phyloP scores from a whole-genome alignment of 2,329 filamentous ascomycete genomes.

The Colletotrichum tofieldiae region DNA sequence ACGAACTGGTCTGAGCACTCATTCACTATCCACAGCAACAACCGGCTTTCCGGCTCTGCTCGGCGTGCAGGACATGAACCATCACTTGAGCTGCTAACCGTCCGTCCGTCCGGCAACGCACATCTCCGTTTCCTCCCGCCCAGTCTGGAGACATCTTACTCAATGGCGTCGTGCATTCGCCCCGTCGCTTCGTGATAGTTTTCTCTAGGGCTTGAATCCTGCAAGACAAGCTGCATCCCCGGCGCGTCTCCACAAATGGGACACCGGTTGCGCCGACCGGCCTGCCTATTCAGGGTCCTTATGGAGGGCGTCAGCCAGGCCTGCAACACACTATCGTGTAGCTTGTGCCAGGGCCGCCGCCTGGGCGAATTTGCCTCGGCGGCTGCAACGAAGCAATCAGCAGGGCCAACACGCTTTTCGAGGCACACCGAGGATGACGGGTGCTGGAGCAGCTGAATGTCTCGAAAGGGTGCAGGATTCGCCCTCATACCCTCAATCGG shows the following conservation, averaged over 20 bases:
- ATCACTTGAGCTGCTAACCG: background rate
- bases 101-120: background rate
- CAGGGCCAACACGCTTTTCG: slow-evolving; percentile 8
- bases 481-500: slow-evolving; percentile 7
- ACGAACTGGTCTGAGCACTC: slow-evolving; percentile 31
- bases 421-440: slow-evolving; percentile 20
- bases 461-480: slow-evolving; percentile 16
- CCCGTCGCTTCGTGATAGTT: slow-evolving; percentile 7
- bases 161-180: background rate
- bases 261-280: slow-evolving; percentile 40
- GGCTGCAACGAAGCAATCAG: slow-evolving; percentile 37
- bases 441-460: slow-evolving; percentile 32
- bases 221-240: slow-evolving; percentile 35
- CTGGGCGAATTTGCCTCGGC: slow-evolving; percentile 39
- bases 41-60: slow-evolving; percentile 23
- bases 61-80: slow-evolving; percentile 3
- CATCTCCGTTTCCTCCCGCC: background rate
- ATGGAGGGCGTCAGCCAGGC: slow-evolving; percentile 33
- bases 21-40: slow-evolving; percentile 26
- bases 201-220: slow-evolving; percentile 32
- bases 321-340: slow-evolving; percentile 11
- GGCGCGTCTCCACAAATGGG: slow-evolving; percentile 36
- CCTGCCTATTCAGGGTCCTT: slow-evolving; percentile 39
- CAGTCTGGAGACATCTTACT: background rate
- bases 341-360: slow-evolving; percentile 24